These are phyloP conservation scores for Hortiboletus campestris DNA, from an alignment of 768 basidiomycete genomes.

Conservation along the genomic window DNA sequence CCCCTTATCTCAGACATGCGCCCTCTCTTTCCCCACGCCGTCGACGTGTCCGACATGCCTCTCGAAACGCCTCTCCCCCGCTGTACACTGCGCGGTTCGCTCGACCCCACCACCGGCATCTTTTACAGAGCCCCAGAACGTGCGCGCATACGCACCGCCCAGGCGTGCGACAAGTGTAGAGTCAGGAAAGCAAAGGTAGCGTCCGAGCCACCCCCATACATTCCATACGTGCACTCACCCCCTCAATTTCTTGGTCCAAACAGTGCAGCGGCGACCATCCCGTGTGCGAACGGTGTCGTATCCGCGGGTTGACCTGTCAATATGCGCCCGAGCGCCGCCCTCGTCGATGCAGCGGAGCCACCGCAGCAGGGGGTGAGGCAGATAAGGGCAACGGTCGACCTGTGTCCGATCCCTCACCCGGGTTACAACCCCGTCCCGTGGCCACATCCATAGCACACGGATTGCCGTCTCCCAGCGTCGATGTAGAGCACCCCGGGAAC, in stretches of 20 bases:
- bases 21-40: neutral
- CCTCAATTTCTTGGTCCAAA: neutral
- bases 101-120: conserved; percentile 64
- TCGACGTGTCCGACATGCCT: conserved; percentile 1
- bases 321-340: conserved; percentile 60
- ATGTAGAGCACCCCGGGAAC: too few species aligned
- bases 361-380: neutral
- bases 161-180: conserved; percentile 76
- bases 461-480: neutral
- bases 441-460: neutral
- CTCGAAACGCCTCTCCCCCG: conserved; percentile 12
- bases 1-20: too few species aligned
- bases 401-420: neutral
- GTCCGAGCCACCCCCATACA: conserved; percentile 13
- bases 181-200: conserved; percentile 69
- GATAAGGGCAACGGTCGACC: neutral
- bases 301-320: conserved; percentile 57
- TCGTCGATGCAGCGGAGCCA: neutral
- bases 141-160: conserved; percentile 64
- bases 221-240: neutral
- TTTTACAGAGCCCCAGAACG: conserved; percentile 65
- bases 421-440: too few species aligned
- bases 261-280: conserved; percentile 76
- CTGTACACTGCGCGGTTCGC: conserved; percentile 51
- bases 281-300: conserved; percentile 61